Evolutionary conservation across 306 rosid species (phyloP).

Genomic region (Quercus mongolica): DNA sequence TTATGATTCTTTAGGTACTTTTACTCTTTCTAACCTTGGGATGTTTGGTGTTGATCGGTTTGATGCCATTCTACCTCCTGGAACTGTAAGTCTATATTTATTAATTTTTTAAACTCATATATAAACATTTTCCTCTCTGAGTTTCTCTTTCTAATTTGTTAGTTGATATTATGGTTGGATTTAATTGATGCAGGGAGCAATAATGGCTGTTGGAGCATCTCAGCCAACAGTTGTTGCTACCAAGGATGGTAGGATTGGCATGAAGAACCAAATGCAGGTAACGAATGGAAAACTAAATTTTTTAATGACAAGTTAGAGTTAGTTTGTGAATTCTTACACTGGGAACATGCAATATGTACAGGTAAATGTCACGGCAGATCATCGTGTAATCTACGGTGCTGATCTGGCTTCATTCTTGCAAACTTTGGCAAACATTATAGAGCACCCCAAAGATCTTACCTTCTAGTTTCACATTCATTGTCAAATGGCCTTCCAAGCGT

Average conservation of each 20-base stretch:
- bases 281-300: slow-evolving; percentile 1
- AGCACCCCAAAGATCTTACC: slow-evolving; percentile 95
- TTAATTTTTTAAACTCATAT: slow-evolving; percentile 1
- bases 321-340: slow-evolving; percentile 19
- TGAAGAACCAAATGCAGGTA: slow-evolving; percentile 97
- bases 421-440: slow-evolving; percentile 79
- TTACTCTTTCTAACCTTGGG: slow-evolving; percentile 92
- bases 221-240: slow-evolving; percentile 73
- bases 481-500: slow-evolving; percentile 8
- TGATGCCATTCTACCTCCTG: slow-evolving; percentile 96
- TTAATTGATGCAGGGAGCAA: slow-evolving; percentile 72
- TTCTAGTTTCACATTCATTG: slow-evolving; percentile 43
- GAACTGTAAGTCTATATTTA: slow-evolving; percentile 58
- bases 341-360: slow-evolving; percentile 30
- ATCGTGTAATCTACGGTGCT: slow-evolving; percentile 89
- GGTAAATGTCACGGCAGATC: slow-evolving; percentile 99
- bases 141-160: neutral
- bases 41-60: slow-evolving; percentile 98
- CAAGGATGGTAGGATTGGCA: slow-evolving; percentile 90
- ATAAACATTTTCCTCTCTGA: neutral
- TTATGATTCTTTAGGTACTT: slow-evolving; percentile 58
- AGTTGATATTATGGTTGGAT: slow-evolving; percentile 11
- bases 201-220: slow-evolving; percentile 96
- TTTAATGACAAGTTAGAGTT: neutral
- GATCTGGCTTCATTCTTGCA: slow-evolving; percentile 94